Percentiles rank a stretch among this genome's conserved stretches.
Conservation (phyloP, 2,329 filamentous ascomycete genomes). For the Fusarium nisikadoi region DNA sequence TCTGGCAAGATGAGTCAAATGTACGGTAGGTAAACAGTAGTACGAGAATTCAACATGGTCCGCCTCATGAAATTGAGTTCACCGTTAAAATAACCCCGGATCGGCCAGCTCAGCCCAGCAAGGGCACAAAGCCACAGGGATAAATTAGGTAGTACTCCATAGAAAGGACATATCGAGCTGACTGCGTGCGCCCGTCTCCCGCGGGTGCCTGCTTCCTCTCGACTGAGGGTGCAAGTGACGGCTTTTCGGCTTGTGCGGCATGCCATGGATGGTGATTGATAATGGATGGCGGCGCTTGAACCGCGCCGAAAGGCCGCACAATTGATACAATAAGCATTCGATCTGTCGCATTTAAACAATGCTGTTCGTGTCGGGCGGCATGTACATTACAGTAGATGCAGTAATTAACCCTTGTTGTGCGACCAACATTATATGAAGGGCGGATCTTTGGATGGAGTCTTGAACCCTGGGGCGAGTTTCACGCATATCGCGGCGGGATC, state of each 20-base stretch:
- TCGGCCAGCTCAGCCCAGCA: conserved; percentile 30
- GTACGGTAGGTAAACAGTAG: not conserved
- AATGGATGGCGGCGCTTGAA: conserved; percentile 4
- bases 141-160: not conserved
- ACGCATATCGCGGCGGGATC: conserved; percentile 16
- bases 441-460: conserved; percentile 20
- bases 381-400: not conserved
- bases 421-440: not conserved
- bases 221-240: not conserved
- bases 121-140: conserved; percentile 13
- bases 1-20: conserved; percentile 35
- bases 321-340: not conserved
- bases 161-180: conserved; percentile 6
- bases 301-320: conserved; percentile 15
- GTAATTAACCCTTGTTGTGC: conserved; percentile 1
- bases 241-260: conserved; percentile 25
- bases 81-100: conserved; percentile 31
- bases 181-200: conserved; percentile 16
- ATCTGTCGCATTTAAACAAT: conserved; percentile 6
- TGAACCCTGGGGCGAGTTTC: conserved; percentile 17
- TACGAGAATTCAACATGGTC: not conserved
- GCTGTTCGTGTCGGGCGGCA: conserved; percentile 24
- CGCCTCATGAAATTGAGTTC: conserved; percentile 22
- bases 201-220: conserved; percentile 15
- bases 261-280: not conserved